These are phyloP conservation scores for Collybia sp. DNA, from an alignment of 768 basidiomycete genomes.

Conservation along the genomic window DNA sequence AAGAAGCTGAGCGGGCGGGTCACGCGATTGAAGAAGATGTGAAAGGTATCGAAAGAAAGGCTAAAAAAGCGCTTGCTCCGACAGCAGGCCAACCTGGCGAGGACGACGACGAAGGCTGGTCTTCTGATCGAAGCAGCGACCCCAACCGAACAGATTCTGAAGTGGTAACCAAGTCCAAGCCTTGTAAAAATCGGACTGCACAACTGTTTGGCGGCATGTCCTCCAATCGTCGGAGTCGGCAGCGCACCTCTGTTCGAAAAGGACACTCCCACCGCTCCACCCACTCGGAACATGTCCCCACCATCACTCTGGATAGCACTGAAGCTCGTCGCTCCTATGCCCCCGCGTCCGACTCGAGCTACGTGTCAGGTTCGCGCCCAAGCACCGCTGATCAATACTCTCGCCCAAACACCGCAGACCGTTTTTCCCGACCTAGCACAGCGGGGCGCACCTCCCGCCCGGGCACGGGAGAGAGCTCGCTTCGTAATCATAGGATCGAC, in stretches of 20 bases:
- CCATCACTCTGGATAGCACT: too few relatives aligned
- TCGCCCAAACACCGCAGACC: neutral
- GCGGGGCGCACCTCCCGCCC: conserved; percentile 12
- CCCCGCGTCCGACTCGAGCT: too few relatives aligned
- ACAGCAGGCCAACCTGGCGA: conserved; percentile 9
- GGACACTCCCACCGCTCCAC: neutral
- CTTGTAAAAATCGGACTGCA: conserved; percentile 4
- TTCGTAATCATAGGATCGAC: conserved; percentile 26
- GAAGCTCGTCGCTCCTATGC: too few relatives aligned
- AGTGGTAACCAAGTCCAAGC: conserved; percentile 9
- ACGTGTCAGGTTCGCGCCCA: conserved; percentile 1
- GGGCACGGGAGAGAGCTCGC: conserved; percentile 18
- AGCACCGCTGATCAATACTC: conserved; percentile 1
- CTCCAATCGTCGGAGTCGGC: conserved; percentile 6
- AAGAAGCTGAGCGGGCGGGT: conserved; percentile 14
- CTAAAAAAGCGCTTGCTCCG: conserved; percentile 8
- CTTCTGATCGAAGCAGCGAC: conserved; percentile 46
- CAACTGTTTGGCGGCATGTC: conserved; percentile 5
- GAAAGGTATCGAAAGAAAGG: conserved; percentile 13
- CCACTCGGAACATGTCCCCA: too few relatives aligned
- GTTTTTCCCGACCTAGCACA: conserved; percentile 3
- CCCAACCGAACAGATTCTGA: conserved; percentile 6
- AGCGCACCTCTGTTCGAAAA: conserved; percentile 10
- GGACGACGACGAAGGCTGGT: conserved; percentile 59
- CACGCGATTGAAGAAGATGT: conserved; percentile 18